Base-by-base conservation (phyloP, 495 filamentous ascomycete species). In the Aspergillus saccharolyticus region DNA sequence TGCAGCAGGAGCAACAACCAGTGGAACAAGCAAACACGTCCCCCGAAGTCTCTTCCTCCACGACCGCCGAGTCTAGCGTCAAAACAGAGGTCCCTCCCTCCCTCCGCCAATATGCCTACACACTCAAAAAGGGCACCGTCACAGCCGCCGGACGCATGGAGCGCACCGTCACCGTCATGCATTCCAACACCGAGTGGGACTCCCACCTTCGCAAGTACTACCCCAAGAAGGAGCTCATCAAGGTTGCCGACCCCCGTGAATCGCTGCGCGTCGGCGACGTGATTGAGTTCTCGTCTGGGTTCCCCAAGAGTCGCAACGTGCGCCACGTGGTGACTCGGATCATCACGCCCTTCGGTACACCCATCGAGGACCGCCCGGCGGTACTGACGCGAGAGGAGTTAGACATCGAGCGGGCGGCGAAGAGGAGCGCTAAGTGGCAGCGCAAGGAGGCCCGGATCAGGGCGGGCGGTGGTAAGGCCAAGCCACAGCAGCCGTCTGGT, bases 271-370 rank as follows among this genome's bases (percentile, higher is more conserved):
- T 80, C 48, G 90, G 90, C 65, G 90, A 95, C 70, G 82, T 93
- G 15, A 84, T 95, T n/a, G 82, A 85, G 68, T 88, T 94, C 66
- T 81, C 81, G 19, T 80, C 85, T 19, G 85, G 85, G 44, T 85
- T 74, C 65, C 82, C 85, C 16, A 79, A 80, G 56, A 81, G 80
- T 58, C 84, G 85, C 53, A 66, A 70, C 53, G 89, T 92, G 59
- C 84, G 80, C 24, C 88, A 92, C 69, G 87, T 93, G 28, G 85
- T 94, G 21, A 85, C 88, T 68, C 70, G 80, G 53, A 92, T 95
- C 63, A 76, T 95, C 58, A 83, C 88, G 44, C 89, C 85, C 24
- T 89, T 87, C 57, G 88, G 85, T 8, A 64, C 72, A 10, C 79
- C 81, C 3, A 80, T 89, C 60, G 73, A 81, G 21, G 78, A 79